These are phyloP conservation scores for Anethum foeniculum DNA, from an alignment of 140 eudicot species.

Conservation along the genomic window DNA sequence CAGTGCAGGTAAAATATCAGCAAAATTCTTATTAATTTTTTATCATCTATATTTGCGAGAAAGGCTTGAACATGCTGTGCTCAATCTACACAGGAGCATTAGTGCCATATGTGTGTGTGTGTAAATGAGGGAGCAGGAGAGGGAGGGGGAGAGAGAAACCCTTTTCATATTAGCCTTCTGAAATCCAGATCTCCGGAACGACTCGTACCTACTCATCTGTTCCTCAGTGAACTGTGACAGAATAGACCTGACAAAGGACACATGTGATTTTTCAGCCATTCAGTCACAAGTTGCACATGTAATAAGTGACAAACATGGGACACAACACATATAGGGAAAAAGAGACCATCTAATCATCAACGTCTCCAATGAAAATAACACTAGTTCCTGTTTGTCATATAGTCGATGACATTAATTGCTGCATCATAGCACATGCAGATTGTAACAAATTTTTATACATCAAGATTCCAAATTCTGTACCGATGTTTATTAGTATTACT, in stretches of 20 bases:
- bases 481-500: too few species aligned
- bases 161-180: conserved; percentile 90
- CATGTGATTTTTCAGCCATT: background rate
- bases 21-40: background rate
- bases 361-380: background rate
- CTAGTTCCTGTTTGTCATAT: background rate
- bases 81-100: background rate
- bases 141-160: conserved; percentile 25
- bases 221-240: conserved; percentile 77
- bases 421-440: background rate
- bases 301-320: background rate
- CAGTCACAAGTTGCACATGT: background rate
- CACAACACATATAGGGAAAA: background rate
- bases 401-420: background rate
- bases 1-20: background rate
- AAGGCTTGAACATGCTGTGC: background rate
- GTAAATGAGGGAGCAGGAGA: background rate
- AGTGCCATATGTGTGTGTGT: background rate
- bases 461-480: background rate
- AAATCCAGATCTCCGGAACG: conserved; percentile 85
- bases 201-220: conserved; percentile 89
- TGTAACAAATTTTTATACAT: background rate
- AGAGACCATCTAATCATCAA: background rate
- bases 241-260: conserved; percentile 47
- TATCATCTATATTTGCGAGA: background rate